phyloP scores from a whole-genome alignment of 2,329 filamentous ascomycete genomes.

The Claviceps arundinis region DNA sequence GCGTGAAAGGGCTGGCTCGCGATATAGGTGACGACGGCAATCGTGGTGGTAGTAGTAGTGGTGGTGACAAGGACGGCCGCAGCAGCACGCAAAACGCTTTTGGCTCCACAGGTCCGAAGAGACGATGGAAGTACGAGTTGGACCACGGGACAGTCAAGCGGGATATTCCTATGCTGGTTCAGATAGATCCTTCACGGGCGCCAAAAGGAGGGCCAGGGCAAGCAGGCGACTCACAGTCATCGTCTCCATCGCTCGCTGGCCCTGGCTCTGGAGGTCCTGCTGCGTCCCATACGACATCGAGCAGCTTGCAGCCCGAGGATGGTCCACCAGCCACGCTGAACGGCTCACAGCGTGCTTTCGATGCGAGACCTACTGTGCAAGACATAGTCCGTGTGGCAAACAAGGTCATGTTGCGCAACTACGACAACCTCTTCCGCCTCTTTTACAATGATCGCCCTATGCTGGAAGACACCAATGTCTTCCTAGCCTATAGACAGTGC shows the following conservation, averaged over 20 bases:
- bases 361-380: slow-evolving; percentile 20
- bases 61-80: not conserved
- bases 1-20: slow-evolving; percentile 35
- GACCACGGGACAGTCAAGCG: slow-evolving; percentile 58
- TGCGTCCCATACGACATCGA: no score
- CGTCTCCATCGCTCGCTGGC: slow-evolving; percentile 20
- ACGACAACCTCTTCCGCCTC: slow-evolving; percentile 88
- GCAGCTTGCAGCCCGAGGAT: slow-evolving; percentile 14
- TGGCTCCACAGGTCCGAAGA: slow-evolving; percentile 18
- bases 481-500: slow-evolving; percentile 84
- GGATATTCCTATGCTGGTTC: slow-evolving; percentile 78
- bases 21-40: not conserved
- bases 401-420: slow-evolving; percentile 73
- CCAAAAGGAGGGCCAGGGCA: not conserved
- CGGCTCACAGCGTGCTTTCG: slow-evolving; percentile 31
- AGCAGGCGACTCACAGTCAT: slow-evolving; percentile 5
- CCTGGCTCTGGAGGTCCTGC: slow-evolving; percentile 17
- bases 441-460: slow-evolving; percentile 87
- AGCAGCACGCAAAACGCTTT: not conserved
- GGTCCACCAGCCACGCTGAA: slow-evolving; percentile 28
- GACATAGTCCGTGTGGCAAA: slow-evolving; percentile 21
- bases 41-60: not conserved
- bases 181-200: slow-evolving; percentile 45
- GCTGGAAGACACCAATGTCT: slow-evolving; percentile 77
- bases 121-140: slow-evolving; percentile 76